Conservation (phyloP, 768 basidiomycete species). For the Russula abietina region DNA sequence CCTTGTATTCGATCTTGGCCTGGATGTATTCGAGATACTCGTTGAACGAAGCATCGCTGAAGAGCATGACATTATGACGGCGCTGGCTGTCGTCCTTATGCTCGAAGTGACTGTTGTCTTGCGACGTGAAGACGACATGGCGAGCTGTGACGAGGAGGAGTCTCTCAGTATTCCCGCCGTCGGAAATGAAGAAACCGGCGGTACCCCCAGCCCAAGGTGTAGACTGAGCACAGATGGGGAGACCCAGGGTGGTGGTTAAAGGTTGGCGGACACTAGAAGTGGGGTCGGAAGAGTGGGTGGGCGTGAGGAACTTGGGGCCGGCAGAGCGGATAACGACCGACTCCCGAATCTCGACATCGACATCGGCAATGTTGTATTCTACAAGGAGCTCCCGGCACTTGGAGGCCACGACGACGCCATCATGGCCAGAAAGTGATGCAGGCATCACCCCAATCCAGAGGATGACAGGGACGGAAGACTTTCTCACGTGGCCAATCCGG, state of each 20-base stretch:
- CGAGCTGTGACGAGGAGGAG: conserved; percentile 32
- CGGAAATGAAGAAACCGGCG: conserved; percentile 31
- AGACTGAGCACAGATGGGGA: neutral
- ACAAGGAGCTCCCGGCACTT: no score
- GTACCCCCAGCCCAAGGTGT: conserved; percentile 27
- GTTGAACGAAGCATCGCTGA: conserved; percentile 29
- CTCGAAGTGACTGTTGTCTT: conserved; percentile 28
- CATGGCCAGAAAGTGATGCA: no score
- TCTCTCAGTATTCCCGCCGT: conserved; percentile 31
- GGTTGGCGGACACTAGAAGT: neutral
- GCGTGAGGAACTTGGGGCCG: neutral
- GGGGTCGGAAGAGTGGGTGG: neutral
- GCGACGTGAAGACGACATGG: conserved; percentile 29
- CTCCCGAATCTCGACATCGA: no score
- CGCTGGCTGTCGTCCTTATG: conserved; percentile 26
- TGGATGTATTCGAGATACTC: conserved; percentile 31
- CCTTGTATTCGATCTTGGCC: conserved; percentile 14
- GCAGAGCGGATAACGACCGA: neutral
- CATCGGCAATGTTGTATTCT: no score
- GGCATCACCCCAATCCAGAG: no score
- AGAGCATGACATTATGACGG: conserved; percentile 31
- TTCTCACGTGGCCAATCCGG: neutral
- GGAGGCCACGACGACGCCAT: no score
- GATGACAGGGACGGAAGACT: no score
- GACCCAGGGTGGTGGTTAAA: neutral